Evolutionary conservation across 352 stramenopile genomes (phyloP), one percentile per base, ranked within the genome.

Genomic region (Blastocystis sp.): DNA sequence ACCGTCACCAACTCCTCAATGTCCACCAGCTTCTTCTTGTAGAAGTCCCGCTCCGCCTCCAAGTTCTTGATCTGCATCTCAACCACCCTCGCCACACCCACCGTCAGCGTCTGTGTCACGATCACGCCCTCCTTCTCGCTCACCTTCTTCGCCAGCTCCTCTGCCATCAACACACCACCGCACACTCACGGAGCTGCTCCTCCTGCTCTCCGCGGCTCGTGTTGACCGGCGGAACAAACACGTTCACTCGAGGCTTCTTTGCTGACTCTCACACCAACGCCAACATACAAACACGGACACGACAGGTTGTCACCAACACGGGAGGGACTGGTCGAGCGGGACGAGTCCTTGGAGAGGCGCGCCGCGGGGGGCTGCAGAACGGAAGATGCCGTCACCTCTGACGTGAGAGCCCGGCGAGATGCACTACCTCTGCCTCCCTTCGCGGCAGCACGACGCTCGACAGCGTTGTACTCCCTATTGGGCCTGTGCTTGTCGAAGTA

Each of bases 1-100:
- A 84, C 74, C 4, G 40, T 41, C 60, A 99, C 91, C 91, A 98
- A 93, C 23, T 97, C 93, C 91, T 99, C 97, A 71, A 99, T 94
- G 88, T 97, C 94, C 66, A 96, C 92, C 43, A 99, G 92, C 91
- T 99, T 99, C 69, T 96, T 93, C 90, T 98, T 99, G 91, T 99
- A 99, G 90, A 99, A 99, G 88, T 99, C 96, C 9, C 96, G 92
- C 90, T 98, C 96, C 82, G 94, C 94, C 89, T 97, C 94, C 17
- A 97, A 90, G 48, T 92, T 94, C 81, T 96, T 92, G 0, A 97
- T 91, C 90, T 95, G 52, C 45, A n/a, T 14, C 14, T 89, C 5
- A 34, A 90, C 41, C 23, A 65, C 61, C 1, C 66, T 28, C 1
- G 59, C 21, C 11, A 40, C 34, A 41, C 19, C 19, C n/a, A 79